Evolutionary conservation across 2,329 filamentous ascomycete genomes (phyloP), one percentile per base, ranked within the genome.

Genomic region (Beauveria scarabaeidicola): DNA sequence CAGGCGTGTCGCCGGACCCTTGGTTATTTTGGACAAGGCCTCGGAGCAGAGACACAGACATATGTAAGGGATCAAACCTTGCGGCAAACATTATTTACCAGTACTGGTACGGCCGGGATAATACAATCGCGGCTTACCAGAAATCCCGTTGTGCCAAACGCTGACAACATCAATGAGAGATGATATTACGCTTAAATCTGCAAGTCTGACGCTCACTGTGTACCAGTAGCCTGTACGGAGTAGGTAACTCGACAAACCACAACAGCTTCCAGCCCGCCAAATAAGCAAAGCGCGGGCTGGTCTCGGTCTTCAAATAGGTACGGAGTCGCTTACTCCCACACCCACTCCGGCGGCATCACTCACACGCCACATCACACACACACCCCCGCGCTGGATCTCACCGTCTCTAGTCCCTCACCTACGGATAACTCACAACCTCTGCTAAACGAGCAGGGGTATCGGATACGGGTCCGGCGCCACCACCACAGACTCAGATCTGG

Each of bases 381-480:
- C 25, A 21, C 50, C 15, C 52, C 51, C 58, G 47, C 32, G 15
- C 57, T 25, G 41, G 41, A 60, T 60, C 52, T 60, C 58, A 60
- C 58, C 58, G 51, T 55, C 47, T 52, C 51, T 46, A 40, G 36
- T 40, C 25, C 41, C 58, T 48, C 50, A 43, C 43, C 50, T 54
- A 60, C 32, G 32, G 11, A 13, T 36, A 41, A 46, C 51, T 36
- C 32, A 36, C 32, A 36, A 46, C 32, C 23, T 43, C 19, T 55
- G 19, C 36, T 43, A 50, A 38, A 55, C 38, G 52, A 52, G 44
- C 59, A 60, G 52, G 59, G 59, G 59, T 60, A 40, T 60, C 59
- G 52, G 59, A 52, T 60, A 60, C 52, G 52, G 52, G 59, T 56
- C 59, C 59, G 59, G 57, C 52, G 59, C 59, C 59, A 60, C 59